Evolutionary conservation across 2,329 filamentous ascomycete species (phyloP), one percentile per base, ranked within the genome.

Genomic region (Grosmannia clavigera): DNA sequence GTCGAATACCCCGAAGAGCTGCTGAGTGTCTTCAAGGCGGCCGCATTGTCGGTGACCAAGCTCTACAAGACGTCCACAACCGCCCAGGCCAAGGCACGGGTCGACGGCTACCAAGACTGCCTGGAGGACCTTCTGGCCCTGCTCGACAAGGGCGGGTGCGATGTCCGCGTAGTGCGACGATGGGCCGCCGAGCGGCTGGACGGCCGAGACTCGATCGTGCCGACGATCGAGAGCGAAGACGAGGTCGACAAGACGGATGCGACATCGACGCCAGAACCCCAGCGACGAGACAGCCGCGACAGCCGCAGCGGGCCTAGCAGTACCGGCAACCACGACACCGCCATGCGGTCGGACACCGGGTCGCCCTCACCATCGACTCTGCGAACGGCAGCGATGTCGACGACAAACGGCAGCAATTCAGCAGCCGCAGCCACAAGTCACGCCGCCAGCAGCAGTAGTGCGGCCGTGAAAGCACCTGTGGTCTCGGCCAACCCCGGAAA

Each of bases 41-140:
- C 94, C 40, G 94, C 94, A 25, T 80, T 96, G 40, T 95, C 91
- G 6, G 92, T 97, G 60, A 97, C 94, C 55, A 96, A 95, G 69
- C 84, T 99, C 16, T 97, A 97, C 77, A 96, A 96, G 74, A 92
- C 86, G 48, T 92, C 92, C 3, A 87, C 89, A 14, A 79, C 84
- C 38, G 88, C 89, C 56, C 86, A 94, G 70, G 80, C 86, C 57
- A 85, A 86, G 67, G 85, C 90, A 55, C 84, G 89, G 57, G 76
- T 82, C 57, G 86, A 92, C 48, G 94, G 94, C 31, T 97, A 96
- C 67, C 92, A 96, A 71, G 92, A 97, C 69, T 95, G 92, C 46
- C 77, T 99, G 46, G 90, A 96, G 64, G 92, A 97, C 66, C 77
- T 99, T 5, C 75, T 96, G n/a, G 74, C 79, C 19, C 95, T 95